Conservation (phyloP, 2,329 filamentous ascomycete genomes). For the Colletotrichum viniferum region DNA sequence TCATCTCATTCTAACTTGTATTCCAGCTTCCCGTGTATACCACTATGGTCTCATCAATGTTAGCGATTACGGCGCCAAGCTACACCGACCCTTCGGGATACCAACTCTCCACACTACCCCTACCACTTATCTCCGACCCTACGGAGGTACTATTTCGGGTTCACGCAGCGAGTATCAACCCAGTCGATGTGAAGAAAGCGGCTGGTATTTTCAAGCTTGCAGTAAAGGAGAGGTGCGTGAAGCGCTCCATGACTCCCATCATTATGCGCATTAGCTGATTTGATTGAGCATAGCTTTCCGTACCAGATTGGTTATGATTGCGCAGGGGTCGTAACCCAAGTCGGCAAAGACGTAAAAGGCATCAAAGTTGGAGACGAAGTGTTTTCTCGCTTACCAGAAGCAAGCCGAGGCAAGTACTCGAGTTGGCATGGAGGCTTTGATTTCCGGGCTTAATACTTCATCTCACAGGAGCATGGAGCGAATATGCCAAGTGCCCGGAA, state of each 20-base stretch:
- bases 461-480: background rate
- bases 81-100: background rate
- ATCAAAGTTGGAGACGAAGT: background rate
- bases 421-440: accelerated
- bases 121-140: background rate
- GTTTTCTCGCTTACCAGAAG: background rate
- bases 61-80: background rate
- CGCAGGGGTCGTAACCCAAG: background rate
- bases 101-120: background rate
- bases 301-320: background rate
- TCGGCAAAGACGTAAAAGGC: background rate
- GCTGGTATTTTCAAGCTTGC: background rate
- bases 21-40: background rate
- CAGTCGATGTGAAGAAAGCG: background rate
- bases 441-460: accelerated
- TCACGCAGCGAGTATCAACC: background rate
- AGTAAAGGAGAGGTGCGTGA: background rate
- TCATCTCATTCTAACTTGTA: background rate
- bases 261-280: background rate
- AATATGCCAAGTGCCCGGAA: background rate
- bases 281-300: background rate
- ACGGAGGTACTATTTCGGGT: background rate
- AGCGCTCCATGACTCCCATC: background rate
- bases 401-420: background rate
- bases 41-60: background rate